These are phyloP conservation scores for Rhododendron vialii DNA, from an alignment of 148 eudicot species.

Conservation along the genomic window DNA sequence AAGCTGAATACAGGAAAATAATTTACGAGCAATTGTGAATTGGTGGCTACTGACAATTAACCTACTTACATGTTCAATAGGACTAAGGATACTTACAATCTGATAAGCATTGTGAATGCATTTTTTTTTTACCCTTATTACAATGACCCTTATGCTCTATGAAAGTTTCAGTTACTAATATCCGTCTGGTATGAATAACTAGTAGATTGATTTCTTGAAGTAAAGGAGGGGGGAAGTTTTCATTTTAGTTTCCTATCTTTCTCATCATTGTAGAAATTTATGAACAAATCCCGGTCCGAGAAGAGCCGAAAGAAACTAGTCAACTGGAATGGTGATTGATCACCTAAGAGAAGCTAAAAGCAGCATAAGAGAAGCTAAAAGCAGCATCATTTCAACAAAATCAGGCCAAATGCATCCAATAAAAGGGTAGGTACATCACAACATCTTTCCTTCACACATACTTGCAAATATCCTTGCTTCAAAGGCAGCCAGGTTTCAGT, in stretches of 20 bases:
- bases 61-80: neutral
- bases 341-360: neutral
- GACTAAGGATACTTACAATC: too few species aligned
- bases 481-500: neutral
- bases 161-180: neutral
- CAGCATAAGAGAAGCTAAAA: neutral
- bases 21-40: neutral
- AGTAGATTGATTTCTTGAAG: neutral
- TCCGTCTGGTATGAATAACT: neutral
- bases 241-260: neutral
- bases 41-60: neutral
- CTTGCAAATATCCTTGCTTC: neutral
- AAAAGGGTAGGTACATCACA: constrained; percentile 7
- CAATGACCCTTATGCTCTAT: neutral
- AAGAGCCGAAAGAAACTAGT: neutral
- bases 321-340: neutral
- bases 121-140: too few species aligned
- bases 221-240: neutral
- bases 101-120: too few species aligned
- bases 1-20: too few species aligned
- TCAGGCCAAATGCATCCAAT: neutral
- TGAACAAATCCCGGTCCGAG: neutral
- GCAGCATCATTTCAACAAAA: neutral
- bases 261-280: neutral
- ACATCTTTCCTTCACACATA: too few species aligned